Percentiles rank a stretch among this genome's conserved stretches.
phyloP scores from a whole-genome alignment of 2,329 filamentous ascomycete species.

The Hypomyces rosellus region DNA sequence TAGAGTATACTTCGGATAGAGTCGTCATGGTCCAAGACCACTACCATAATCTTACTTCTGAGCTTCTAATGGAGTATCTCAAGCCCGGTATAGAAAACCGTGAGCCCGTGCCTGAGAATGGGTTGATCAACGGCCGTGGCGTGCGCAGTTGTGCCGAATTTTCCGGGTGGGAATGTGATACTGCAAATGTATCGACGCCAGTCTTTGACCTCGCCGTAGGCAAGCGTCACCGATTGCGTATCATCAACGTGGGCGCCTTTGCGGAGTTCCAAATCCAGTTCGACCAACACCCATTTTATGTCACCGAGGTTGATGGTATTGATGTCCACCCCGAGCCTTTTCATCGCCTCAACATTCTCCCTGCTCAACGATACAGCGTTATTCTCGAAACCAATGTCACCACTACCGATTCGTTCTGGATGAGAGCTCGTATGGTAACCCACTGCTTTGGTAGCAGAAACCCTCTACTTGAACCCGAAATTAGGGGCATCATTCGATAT shows the following conservation, averaged over 20 bases:
- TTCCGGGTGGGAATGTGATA: conserved; percentile 38
- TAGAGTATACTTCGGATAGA: conserved; percentile 41
- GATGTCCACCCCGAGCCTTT: conserved; percentile 54
- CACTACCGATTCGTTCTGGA: conserved; percentile 51
- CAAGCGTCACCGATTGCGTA: conserved; percentile 57
- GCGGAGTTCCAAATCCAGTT: conserved; percentile 66
- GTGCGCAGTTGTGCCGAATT: conserved; percentile 30
- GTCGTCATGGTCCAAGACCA: conserved; percentile 66
- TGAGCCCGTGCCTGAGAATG: conserved; percentile 60
- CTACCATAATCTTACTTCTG: conserved; percentile 55
- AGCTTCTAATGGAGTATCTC: conserved; percentile 49
- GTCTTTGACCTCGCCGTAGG: conserved; percentile 44
- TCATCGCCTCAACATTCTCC: conserved; percentile 57
- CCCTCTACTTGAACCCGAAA: conserved; percentile 23
- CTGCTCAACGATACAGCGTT: conserved; percentile 65
- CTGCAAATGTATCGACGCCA: conserved; percentile 30
- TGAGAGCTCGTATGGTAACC: conserved; percentile 47
- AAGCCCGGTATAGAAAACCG: conserved; percentile 47
- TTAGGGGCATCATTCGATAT: conserved; percentile 28
- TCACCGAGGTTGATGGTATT: conserved; percentile 67
- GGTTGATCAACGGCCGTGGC: conserved; percentile 53
- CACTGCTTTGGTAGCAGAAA: conserved; percentile 33
- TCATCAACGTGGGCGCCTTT: conserved; percentile 66
- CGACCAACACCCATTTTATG: conserved; percentile 57
- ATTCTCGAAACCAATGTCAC: conserved; percentile 55